These are phyloP conservation scores for Berkeleyomyces basicola DNA, from an alignment of 2,329 filamentous ascomycete species.

Conservation along the genomic window DNA sequence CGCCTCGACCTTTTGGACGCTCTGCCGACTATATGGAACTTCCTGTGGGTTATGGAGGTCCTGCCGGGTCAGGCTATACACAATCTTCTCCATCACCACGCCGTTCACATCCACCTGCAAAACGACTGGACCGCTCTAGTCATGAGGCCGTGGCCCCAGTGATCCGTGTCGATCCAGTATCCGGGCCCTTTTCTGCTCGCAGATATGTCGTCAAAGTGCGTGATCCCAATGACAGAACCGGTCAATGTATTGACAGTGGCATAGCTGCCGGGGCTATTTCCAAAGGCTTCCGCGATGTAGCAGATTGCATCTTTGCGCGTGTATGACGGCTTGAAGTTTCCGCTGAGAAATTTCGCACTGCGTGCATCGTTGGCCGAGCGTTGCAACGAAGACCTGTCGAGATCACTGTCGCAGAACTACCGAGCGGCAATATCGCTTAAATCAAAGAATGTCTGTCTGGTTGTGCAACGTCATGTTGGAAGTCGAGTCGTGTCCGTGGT, in stretches of 20 bases:
- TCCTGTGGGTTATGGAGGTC: too few species aligned
- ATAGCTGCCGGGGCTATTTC: not conserved
- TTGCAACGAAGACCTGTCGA: not conserved
- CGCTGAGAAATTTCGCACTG: not conserved
- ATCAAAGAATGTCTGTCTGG: not conserved
- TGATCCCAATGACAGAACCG: not conserved
- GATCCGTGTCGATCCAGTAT: not conserved
- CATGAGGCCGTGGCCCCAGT: not conserved
- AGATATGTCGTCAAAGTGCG: not conserved
- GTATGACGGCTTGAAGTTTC: not conserved
- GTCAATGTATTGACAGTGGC: not conserved
- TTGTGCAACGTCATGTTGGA: not conserved
- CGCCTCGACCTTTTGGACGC: too few species aligned
- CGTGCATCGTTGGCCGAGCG: not conserved
- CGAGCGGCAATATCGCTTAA: not conserved
- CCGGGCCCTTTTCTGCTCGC: not conserved
- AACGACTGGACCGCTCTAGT: not conserved
- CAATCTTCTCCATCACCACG: too few species aligned
- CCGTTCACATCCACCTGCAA: not conserved
- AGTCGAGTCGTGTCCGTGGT: not conserved
- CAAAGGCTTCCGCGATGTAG: not conserved
- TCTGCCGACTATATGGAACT: too few species aligned
- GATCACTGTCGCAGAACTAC: not conserved
- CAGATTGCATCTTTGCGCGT: not conserved
- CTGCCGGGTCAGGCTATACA: too few species aligned